These are phyloP conservation scores for Aspergillus bertholletiae DNA, from an alignment of 495 filamentous ascomycete genomes.

Conservation along the genomic window DNA sequence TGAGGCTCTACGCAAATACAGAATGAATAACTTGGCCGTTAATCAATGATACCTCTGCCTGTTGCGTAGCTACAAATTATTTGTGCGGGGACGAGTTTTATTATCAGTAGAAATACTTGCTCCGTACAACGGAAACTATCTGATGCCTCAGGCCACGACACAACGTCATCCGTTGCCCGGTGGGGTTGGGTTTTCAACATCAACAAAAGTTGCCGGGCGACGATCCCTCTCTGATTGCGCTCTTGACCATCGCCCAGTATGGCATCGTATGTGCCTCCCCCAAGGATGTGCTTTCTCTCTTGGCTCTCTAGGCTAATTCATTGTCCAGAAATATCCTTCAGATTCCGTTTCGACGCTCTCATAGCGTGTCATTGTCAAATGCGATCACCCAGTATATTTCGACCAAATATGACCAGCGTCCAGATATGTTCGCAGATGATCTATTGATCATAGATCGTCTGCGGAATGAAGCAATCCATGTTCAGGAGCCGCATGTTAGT, in stretches of 20 bases:
- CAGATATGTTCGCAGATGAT: constrained; percentile 93
- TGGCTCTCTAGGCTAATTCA: not conserved
- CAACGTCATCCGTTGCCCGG: constrained; percentile 41
- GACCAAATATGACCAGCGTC: constrained; percentile 98
- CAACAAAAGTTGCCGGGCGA: constrained; percentile 31
- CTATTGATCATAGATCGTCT: constrained; percentile 81
- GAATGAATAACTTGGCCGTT: constrained; percentile 10
- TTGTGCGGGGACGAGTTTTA: not conserved
- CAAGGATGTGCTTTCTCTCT: not conserved
- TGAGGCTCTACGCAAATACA: constrained; percentile 25
- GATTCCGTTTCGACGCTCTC: constrained; percentile 85
- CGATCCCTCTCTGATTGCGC: constrained; percentile 14
- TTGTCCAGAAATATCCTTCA: constrained; percentile 48
- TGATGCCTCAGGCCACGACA: constrained; percentile 11
- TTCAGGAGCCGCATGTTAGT: constrained; percentile 84
- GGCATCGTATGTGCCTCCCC: constrained; percentile 38
- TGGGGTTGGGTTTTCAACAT: constrained; percentile 28
- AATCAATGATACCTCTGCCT: not conserved
- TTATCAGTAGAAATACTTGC: not conserved
- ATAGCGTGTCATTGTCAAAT: constrained; percentile 67
- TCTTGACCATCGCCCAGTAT: constrained; percentile 23
- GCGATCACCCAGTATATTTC: constrained; percentile 96
- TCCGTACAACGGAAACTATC: too few relatives aligned
- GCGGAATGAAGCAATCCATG: constrained; percentile 76
- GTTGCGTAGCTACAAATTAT: not conserved